Evolutionary conservation across 1,139 yeast species (phyloP).

Genomic region (Taphrina pruni): DNA sequence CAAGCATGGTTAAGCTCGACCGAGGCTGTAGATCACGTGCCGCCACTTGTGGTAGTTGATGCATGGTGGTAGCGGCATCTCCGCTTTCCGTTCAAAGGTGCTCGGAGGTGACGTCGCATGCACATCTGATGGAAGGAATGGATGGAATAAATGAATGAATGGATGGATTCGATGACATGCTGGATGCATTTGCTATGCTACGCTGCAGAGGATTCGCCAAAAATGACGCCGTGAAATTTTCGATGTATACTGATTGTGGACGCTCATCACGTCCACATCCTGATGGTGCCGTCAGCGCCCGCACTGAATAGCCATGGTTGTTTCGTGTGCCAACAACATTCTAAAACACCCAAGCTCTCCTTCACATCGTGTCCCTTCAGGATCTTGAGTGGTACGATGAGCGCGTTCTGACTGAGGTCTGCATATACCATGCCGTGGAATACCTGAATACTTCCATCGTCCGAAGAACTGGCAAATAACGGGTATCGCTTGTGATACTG

Average conservation of each 20-base stretch:
- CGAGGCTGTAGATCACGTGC: no score
- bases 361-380: constrained; percentile 87
- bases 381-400: constrained; percentile 94
- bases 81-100: no score
- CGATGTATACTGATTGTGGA: no score
- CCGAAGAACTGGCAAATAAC: constrained; percentile 93
- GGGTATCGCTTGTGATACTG: constrained; percentile 88
- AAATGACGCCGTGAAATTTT: no score
- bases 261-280: constrained; percentile 74
- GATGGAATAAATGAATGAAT: no score
- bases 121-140: no score
- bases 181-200: not conserved
- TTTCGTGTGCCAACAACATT: constrained; percentile 92
- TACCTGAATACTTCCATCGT: constrained; percentile 89
- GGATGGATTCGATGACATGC: no score
- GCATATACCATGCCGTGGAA: constrained; percentile 98
- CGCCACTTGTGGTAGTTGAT: no score
- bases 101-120: no score
- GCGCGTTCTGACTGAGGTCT: constrained; percentile 92
- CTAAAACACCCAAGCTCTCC: constrained; percentile 85
- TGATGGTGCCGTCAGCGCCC: constrained; percentile 97
- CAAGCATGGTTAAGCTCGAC: no score
- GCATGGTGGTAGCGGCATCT: no score
- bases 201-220: not conserved
- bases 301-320: constrained; percentile 98